A percentile compares a stretch with the other conserved stretches of the same genome.
Conservation (phyloP, 2,329 filamentous ascomycete species). For the Elsinoe necatrix region DNA sequence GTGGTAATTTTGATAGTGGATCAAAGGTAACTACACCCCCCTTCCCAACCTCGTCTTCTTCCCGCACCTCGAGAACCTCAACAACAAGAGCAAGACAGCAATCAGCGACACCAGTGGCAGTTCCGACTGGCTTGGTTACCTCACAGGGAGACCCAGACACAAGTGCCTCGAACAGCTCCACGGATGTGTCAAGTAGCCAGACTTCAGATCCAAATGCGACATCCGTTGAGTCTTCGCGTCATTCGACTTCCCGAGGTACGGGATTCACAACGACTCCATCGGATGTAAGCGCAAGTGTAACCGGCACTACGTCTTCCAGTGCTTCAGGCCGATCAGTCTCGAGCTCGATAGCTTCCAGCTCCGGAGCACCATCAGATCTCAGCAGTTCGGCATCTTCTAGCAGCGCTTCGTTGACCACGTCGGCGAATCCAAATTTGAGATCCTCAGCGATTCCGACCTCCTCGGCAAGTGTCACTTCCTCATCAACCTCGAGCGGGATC, state of each 20-base stretch:
- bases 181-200: neutral
- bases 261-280: neutral
- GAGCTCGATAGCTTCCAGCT: neutral
- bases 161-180: neutral
- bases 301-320: neutral
- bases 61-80: neutral
- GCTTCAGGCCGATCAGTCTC: neutral
- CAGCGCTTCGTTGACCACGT: neutral
- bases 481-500: neutral
- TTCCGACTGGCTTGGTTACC: neutral
- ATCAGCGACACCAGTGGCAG: neutral
- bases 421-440: neutral
- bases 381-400: neutral
- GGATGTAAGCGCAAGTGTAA: neutral
- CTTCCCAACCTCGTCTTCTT: neutral
- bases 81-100: neutral
- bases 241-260: neutral
- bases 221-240: neutral
- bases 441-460: neutral
- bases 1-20: neutral
- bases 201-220: neutral
- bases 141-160: neutral
- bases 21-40: slow-evolving; percentile 1
- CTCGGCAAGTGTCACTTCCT: slow-evolving; percentile 2
- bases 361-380: neutral